Evolutionary conservation across 2,329 filamentous ascomycete species (phyloP).

Genomic region (Nemania abortiva): DNA sequence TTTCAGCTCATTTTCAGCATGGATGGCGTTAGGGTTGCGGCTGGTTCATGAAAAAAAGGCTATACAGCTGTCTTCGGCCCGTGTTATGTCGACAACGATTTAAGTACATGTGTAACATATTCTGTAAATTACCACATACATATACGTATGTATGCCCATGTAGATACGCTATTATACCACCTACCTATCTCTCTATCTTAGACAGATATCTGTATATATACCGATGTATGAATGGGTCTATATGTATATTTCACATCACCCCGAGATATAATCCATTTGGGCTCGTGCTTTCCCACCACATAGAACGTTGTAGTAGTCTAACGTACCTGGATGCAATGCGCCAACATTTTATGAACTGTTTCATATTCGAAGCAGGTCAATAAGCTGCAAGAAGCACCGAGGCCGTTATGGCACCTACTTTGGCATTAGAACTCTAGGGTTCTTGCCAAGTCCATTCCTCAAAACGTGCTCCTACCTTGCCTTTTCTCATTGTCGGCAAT

Average conservation of each 20-base stretch:
- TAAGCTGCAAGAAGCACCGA: slow-evolving; percentile 21
- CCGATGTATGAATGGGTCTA: not conserved
- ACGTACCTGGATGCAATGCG: not conserved
- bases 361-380: slow-evolving; percentile 4
- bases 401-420: not conserved
- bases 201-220: not conserved
- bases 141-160: not conserved
- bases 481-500: not conserved
- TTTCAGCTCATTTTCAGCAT: slow-evolving; percentile 27
- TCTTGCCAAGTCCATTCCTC: slow-evolving; percentile 3
- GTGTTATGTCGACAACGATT: not conserved
- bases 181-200: not conserved
- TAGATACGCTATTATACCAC: not conserved
- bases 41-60: slow-evolving; percentile 20
- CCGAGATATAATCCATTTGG: not conserved
- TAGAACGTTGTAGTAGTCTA: not conserved
- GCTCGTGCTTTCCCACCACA: not conserved
- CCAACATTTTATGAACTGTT: slow-evolving; percentile 9
- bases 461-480: not conserved
- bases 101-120: slow-evolving; percentile 8
- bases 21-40: slow-evolving; percentile 29
- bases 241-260: not conserved
- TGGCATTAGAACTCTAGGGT: not conserved
- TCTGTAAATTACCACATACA: not conserved
- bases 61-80: not conserved